Evolutionary conservation across 176 grass and related monocot species (phyloP), one percentile per base, ranked within the genome.

Genomic region (Oryza officinalis): DNA sequence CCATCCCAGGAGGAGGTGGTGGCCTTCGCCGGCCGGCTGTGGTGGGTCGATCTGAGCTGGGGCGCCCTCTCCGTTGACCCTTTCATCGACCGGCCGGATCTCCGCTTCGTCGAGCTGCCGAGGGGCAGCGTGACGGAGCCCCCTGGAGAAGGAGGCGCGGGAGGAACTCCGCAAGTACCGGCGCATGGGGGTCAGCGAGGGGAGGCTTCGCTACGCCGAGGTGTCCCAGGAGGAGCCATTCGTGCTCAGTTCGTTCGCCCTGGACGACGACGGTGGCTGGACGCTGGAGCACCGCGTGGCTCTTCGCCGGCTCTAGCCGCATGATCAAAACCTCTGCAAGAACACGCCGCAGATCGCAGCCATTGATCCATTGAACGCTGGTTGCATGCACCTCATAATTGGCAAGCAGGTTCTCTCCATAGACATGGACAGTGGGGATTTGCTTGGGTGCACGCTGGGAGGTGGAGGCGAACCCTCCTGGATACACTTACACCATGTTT

Each of bases 181-280:
- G 26, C 77, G 84, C 30, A 38, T 80, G 10, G 68, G 11, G 2
- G 70, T 80, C 46, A 87, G 78, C 46, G 63, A 81, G 10, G 78
- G 78, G 25, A 65, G 63, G 84, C 17, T 87, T 78, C 45, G 63
- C 3, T 87, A 87, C 20, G 85, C 28, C 18, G 85, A 87, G 78
- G 85, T 87, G 35, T 46, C 85, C 12, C 13, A 1, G 31, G 31
- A 60, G 32, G 69, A 73, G 54, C 79, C 69, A 20, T 82, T 64
- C 11, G 2, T 71, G 25, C 35, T 82, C 79, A 71, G 76, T 13
- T 87, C 78, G 18, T 87, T 81, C 13, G 4, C 63, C 1, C 71
- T 87, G 15, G 70, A 60, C 18, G 71, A 67, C 3, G 63, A 68
- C 20, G 45, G 10, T 12, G 77, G 70, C 25, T 81, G 85, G 85